Percentiles rank a stretch among this genome's conserved stretches.
These are phyloP conservation scores for Fusarium phyllophilum DNA, from an alignment of 2,329 filamentous ascomycete species.

Conservation along the genomic window DNA sequence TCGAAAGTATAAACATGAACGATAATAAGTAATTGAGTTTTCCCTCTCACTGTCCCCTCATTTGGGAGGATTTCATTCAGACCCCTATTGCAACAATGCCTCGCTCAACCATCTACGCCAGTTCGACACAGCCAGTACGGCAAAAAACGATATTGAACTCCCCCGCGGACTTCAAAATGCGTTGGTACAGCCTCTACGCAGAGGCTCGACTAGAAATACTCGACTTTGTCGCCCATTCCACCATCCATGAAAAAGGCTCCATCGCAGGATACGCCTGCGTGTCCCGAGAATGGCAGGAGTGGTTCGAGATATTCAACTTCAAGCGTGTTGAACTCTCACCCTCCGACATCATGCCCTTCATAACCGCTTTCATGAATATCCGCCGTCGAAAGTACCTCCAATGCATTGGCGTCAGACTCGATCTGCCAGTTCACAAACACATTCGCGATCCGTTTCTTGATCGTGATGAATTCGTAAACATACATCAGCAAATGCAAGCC, in stretches of 20 bases:
- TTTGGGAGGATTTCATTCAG: too few species aligned
- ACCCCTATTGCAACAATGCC: neutral
- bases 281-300: neutral
- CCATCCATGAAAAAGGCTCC: neutral
- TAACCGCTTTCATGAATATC: neutral
- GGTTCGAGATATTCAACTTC: neutral
- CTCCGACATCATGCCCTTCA: neutral
- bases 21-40: too few species aligned
- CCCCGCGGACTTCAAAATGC: accelerated
- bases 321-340: neutral
- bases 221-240: neutral
- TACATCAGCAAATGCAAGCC: neutral
- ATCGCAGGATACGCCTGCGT: neutral
- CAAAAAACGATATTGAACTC: neutral
- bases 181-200: neutral
- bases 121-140: neutral
- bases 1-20: accelerated
- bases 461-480: accelerated
- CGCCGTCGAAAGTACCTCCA: neutral
- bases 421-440: neutral
- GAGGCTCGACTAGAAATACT: neutral
- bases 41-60: accelerated
- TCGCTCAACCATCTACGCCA: too few species aligned
- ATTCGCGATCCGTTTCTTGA: neutral
- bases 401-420: neutral